These are phyloP conservation scores for Phytopythium kandeliae DNA, from an alignment of 352 stramenopile genomes.

Conservation along the genomic window DNA sequence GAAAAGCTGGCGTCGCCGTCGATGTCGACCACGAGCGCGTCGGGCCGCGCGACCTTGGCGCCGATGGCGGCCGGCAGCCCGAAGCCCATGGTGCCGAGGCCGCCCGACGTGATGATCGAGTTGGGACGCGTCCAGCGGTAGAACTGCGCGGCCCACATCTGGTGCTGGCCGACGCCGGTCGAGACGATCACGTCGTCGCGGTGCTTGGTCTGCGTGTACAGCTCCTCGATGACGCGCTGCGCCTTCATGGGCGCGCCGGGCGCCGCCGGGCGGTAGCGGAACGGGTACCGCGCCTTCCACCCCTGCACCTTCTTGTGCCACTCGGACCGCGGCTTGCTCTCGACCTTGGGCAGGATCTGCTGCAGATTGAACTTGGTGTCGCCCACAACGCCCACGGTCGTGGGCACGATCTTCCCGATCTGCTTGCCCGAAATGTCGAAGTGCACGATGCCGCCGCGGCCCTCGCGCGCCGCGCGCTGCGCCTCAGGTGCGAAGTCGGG, in stretches of 20 bases:
- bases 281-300: conserved; percentile 91
- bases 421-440: conserved; percentile 92
- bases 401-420: conserved; percentile 82
- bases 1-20: conserved; percentile 95
- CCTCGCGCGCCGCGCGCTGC: conserved; percentile 84
- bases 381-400: conserved; percentile 66
- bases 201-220: conserved; percentile 92
- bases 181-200: conserved; percentile 91
- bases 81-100: conserved; percentile 95
- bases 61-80: conserved; percentile 92
- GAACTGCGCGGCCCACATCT: conserved; percentile 96
- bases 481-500: conserved; percentile 92
- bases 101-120: conserved; percentile 92
- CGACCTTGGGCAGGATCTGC: conserved; percentile 77
- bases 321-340: conserved; percentile 76
- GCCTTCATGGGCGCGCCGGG: conserved; percentile 86
- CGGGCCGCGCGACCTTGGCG: conserved; percentile 90
- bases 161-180: conserved; percentile 95
- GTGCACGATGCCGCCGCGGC: conserved; percentile 93
- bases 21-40: conserved; percentile 87
- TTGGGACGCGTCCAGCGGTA: conserved; percentile 94
- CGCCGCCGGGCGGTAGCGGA: conserved; percentile 81
- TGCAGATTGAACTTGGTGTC: conserved; percentile 92
- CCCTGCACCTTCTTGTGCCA: conserved; percentile 91
- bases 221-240: conserved; percentile 91